A percentile compares a stretch with the other conserved stretches of the same genome.
These are phyloP conservation scores for Globisporangium cystogenes DNA, from an alignment of 352 stramenopile genomes.

Conservation along the genomic window DNA sequence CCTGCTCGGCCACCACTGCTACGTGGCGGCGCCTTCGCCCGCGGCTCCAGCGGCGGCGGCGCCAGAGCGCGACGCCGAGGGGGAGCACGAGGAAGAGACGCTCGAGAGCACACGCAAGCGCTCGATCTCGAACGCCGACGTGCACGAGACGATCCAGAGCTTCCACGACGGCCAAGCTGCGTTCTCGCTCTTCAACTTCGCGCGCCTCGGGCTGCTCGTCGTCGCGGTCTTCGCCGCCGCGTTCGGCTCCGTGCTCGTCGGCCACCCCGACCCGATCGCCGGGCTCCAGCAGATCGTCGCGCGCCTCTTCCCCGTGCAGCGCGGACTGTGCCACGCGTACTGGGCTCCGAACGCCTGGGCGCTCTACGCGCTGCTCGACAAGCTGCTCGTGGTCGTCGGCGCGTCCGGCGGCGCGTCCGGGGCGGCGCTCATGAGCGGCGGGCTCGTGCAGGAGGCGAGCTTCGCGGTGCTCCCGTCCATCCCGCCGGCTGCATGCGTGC, in stretches of 20 bases:
- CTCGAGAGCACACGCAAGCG: constrained; percentile 27
- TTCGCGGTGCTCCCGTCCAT: constrained; percentile 75
- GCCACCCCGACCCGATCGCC: constrained; percentile 37
- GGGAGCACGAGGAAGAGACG: neutral
- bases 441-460: constrained; percentile 73
- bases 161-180: constrained; percentile 44
- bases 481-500: constrained; percentile 57
- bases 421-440: constrained; percentile 76
- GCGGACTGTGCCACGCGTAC: constrained; percentile 97
- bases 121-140: constrained; percentile 67
- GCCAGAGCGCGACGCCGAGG: constrained; percentile 13
- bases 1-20: constrained; percentile 91
- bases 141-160: constrained; percentile 60
- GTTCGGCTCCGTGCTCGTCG: constrained; percentile 67
- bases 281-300: constrained; percentile 86
- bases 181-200: constrained; percentile 70
- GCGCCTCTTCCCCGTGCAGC: constrained; percentile 95
- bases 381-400: constrained; percentile 57
- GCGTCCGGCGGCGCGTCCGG: constrained; percentile 16
- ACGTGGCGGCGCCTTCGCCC: constrained; percentile 28
- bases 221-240: constrained; percentile 74
- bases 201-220: constrained; percentile 82
- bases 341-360: constrained; percentile 99
- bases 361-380: constrained; percentile 91
- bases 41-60: constrained; percentile 2